Evolutionary conservation across 148 eudicot genomes (phyloP).

Genomic region (Spergularia marina): DNA sequence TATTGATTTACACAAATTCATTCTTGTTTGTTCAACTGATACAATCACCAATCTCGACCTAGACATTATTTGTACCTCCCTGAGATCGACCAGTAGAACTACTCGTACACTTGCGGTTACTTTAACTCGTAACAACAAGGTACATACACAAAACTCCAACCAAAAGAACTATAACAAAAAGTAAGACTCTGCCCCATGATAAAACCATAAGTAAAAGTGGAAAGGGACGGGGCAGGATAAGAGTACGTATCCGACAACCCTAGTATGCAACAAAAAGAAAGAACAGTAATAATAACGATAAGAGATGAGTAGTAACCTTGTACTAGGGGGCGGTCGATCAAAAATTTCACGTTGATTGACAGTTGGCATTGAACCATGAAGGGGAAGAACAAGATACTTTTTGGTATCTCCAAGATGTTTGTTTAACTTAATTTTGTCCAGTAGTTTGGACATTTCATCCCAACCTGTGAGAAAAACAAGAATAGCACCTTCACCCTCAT

Average conservation of each 20-base stretch:
- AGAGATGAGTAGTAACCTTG: slow-evolving; percentile 40
- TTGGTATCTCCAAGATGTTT: slow-evolving; percentile 63
- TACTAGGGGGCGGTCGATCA: slow-evolving; percentile 72
- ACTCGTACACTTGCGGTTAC: too few species aligned
- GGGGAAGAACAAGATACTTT: slow-evolving; percentile 78
- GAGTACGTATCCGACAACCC: background rate
- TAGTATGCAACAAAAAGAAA: slow-evolving; percentile 2
- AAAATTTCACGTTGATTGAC: slow-evolving; percentile 90
- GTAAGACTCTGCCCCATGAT: background rate
- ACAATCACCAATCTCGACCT: too few species aligned
- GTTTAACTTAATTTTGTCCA: slow-evolving; percentile 60
- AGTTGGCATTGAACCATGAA: slow-evolving; percentile 99
- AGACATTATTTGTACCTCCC: too few species aligned
- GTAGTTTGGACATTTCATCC: slow-evolving; percentile 96
- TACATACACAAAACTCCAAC: background rate
- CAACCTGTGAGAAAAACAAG: slow-evolving; percentile 97
- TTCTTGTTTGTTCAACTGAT: too few species aligned
- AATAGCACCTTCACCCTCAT: slow-evolving; percentile 82
- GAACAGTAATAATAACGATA: background rate
- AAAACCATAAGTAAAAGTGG: background rate
- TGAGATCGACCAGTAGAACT: too few species aligned
- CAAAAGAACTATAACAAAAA: background rate
- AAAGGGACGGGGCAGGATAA: background rate
- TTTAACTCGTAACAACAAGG: background rate
- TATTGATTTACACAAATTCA: too few species aligned